Percentiles rank a stretch among this genome's conserved stretches.
These are phyloP conservation scores for Fusarium penzigii DNA, from an alignment of 2,329 filamentous ascomycete genomes.

Conservation along the genomic window DNA sequence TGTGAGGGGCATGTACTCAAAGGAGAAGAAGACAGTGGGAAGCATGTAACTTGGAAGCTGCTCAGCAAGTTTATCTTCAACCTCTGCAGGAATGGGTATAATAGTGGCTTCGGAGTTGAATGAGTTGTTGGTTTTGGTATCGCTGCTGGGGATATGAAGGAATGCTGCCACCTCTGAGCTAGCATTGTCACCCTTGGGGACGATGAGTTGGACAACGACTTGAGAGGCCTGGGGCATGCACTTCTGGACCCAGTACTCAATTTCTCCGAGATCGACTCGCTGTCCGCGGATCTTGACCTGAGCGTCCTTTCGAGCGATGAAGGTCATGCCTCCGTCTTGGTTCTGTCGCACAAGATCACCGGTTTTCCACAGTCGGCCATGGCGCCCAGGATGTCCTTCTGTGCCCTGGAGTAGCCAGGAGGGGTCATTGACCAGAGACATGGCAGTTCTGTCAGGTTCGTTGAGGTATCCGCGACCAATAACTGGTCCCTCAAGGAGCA, in stretches of 20 bases:
- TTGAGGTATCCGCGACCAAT: constrained; percentile 7
- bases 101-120: background rate
- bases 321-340: constrained; percentile 34
- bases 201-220: constrained; percentile 8
- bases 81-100: background rate
- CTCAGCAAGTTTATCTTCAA: constrained; percentile 1
- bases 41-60: constrained; percentile 22
- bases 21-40: constrained; percentile 13
- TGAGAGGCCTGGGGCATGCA: background rate
- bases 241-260: constrained; percentile 19
- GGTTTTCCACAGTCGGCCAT: constrained; percentile 41
- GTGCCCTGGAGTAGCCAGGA: background rate
- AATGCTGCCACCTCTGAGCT: constrained; percentile 5
- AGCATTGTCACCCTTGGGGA: constrained; percentile 1
- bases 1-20: constrained; percentile 13
- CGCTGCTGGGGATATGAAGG: background rate
- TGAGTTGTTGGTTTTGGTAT: background rate
- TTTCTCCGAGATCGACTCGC: constrained; percentile 48
- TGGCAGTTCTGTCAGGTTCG: background rate
- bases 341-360: constrained; percentile 48
- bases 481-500: constrained; percentile 5
- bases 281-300: constrained; percentile 63
- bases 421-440: constrained; percentile 1
- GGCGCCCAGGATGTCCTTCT: background rate
- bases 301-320: constrained; percentile 54